These are phyloP conservation scores for Saururus chinensis DNA, from an alignment of 164 flowering plant genomes.

Conservation along the genomic window DNA sequence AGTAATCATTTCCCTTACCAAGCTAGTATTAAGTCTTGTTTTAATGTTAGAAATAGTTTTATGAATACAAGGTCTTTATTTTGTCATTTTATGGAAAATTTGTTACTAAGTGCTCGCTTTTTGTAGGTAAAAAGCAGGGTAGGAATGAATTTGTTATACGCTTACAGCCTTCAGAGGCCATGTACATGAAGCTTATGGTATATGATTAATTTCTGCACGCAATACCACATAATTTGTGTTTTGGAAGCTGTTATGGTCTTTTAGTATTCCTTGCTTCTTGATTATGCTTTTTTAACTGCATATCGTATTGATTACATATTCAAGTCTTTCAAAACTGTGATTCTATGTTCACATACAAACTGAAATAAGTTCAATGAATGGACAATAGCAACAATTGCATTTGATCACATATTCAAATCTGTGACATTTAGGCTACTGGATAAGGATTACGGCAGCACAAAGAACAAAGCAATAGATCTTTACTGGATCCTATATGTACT, in stretches of 20 bases:
- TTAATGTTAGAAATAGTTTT: background rate
- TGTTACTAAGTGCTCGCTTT: background rate
- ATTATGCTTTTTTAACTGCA: background rate
- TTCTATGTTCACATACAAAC: background rate
- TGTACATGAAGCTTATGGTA: constrained; percentile 97
- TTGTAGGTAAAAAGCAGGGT: constrained; percentile 76
- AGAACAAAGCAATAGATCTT: too few relatives aligned
- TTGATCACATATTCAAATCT: too few relatives aligned
- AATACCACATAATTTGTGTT: background rate
- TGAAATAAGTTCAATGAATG: background rate
- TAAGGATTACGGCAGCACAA: background rate
- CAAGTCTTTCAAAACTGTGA: background rate
- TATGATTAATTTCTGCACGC: background rate
- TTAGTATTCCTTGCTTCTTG: background rate
- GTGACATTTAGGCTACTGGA: background rate
- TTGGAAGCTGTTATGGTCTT: background rate
- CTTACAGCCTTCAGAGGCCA: constrained; percentile 89
- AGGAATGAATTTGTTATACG: constrained; percentile 94
- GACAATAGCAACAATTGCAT: background rate
- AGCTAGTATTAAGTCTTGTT: background rate
- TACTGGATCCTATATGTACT: too few relatives aligned
- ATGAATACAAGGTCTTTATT: too few relatives aligned
- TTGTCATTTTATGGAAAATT: too few relatives aligned
- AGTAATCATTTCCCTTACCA: background rate
- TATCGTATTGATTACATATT: background rate